Evolutionary conservation across 495 filamentous ascomycete genomes (phyloP).

Genomic region (Acidomyces sp.): DNA sequence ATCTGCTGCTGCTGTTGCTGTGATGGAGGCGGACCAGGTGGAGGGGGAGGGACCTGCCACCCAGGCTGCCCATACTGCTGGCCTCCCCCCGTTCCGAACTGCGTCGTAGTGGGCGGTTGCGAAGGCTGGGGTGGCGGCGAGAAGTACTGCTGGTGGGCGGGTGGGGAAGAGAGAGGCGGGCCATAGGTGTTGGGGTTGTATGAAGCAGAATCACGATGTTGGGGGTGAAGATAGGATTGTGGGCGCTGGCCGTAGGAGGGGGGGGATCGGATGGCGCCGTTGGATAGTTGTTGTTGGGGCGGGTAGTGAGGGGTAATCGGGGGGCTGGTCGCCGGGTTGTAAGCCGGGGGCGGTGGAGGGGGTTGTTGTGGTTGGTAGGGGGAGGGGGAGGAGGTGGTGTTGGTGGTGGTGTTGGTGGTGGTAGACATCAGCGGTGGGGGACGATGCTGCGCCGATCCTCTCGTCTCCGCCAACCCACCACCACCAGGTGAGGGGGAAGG

Average conservation of each 20-base stretch:
- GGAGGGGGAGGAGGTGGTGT: too few species aligned
- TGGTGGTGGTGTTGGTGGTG: too few species aligned
- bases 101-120: slow-evolving; percentile 9
- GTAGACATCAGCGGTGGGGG: slow-evolving; percentile 34
- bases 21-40: slow-evolving; percentile 54
- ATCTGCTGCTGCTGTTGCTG: slow-evolving; percentile 53
- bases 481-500: too few species aligned
- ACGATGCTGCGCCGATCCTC: slow-evolving; percentile 25
- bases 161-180: slow-evolving; percentile 28
- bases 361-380: too few species aligned
- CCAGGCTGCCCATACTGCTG: slow-evolving; percentile 33
- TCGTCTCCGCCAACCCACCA: slow-evolving; percentile 1
- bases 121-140: slow-evolving; percentile 16
- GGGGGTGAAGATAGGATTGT: slow-evolving; percentile 19
- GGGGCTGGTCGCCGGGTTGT: slow-evolving; percentile 27
- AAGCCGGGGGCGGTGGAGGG: too few species aligned
- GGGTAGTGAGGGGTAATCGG: slow-evolving; percentile 26
- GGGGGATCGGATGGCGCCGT: slow-evolving; percentile 3
- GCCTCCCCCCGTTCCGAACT: slow-evolving; percentile 10
- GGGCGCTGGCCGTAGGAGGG: slow-evolving; percentile 19
- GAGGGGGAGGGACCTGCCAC: slow-evolving; percentile 84
- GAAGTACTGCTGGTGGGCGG: slow-evolving; percentile 26
- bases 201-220: slow-evolving; percentile 23
- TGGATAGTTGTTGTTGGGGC: slow-evolving; percentile 1
- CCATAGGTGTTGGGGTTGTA: slow-evolving; percentile 33